phyloP scores from a whole-genome alignment of 225 moss, liverwort and hornwort species.

The Sphagnum contortum region DNA sequence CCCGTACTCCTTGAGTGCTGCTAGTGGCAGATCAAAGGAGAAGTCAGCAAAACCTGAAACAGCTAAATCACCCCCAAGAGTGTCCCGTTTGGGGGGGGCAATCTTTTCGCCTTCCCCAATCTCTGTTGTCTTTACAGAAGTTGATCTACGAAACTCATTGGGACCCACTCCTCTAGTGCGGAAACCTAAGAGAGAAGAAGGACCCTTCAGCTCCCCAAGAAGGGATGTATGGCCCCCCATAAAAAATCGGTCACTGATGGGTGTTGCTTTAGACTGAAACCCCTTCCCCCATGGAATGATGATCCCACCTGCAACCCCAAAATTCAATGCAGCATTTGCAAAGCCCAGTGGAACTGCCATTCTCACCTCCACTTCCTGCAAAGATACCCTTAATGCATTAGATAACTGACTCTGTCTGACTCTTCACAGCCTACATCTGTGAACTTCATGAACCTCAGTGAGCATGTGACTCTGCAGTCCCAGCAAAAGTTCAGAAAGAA shows the following conservation, averaged over 20 bases:
- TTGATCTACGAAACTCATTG: slow-evolving; percentile 58
- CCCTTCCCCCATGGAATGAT: slow-evolving; percentile 88
- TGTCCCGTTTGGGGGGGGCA: slow-evolving; percentile 42
- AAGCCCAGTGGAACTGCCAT: slow-evolving; percentile 75
- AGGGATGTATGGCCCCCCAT: slow-evolving; percentile 98
- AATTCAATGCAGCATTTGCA: slow-evolving; percentile 80
- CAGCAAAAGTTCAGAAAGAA: too few relatives aligned
- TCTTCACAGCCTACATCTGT: too few relatives aligned
- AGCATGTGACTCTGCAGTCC: too few relatives aligned
- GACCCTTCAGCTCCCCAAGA: slow-evolving; percentile 92
- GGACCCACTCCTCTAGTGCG: slow-evolving; percentile 99
- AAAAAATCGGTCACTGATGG: slow-evolving; percentile 94
- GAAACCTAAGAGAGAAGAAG: slow-evolving; percentile 84
- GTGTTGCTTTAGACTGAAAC: slow-evolving; percentile 57
- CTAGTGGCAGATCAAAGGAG: slow-evolving; percentile 81
- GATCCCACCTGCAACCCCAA: slow-evolving; percentile 85
- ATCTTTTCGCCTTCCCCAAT: slow-evolving; percentile 16
- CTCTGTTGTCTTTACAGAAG: slow-evolving; percentile 18
- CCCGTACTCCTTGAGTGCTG: slow-evolving; percentile 67
- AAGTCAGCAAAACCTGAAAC: slow-evolving; percentile 87
- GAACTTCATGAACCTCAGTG: too few relatives aligned
- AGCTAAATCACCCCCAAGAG: slow-evolving; percentile 94
- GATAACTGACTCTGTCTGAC: too few relatives aligned
- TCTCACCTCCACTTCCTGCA: slow-evolving; percentile 88
- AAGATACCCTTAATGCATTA: not conserved